Percentiles rank a stretch among this genome's conserved stretches.
These are phyloP conservation scores for Coemansia sp. DNA, from an alignment of 192 early-diverging fungal genomes.

Conservation along the genomic window DNA sequence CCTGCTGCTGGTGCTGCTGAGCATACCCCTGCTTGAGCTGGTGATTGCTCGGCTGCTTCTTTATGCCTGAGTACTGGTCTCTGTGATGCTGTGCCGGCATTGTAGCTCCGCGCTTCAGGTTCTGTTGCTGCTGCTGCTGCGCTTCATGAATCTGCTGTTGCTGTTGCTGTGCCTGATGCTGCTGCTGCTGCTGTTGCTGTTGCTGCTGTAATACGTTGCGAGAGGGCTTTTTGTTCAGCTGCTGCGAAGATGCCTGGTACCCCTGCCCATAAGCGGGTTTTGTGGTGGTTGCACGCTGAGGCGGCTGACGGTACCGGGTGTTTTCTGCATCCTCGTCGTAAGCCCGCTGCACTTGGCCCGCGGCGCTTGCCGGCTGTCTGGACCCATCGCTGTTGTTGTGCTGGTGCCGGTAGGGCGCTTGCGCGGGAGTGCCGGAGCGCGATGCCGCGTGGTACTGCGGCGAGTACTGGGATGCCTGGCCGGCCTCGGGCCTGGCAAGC, in stretches of 20 bases:
- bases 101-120: slow-evolving; percentile 41
- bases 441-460: slow-evolving; percentile 26
- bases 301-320: slow-evolving; percentile 47
- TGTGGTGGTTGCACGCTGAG: slow-evolving; percentile 30
- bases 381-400: slow-evolving; percentile 43
- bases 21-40: slow-evolving; percentile 45
- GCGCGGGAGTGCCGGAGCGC: slow-evolving; percentile 17
- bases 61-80: slow-evolving; percentile 19
- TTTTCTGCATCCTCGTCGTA: slow-evolving; percentile 48
- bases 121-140: slow-evolving; percentile 19
- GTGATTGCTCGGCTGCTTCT: slow-evolving; percentile 49
- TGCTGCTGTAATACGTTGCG: slow-evolving; percentile 15
- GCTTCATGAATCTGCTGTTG: slow-evolving; percentile 13
- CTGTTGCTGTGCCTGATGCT: slow-evolving; percentile 6
- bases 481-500: slow-evolving; percentile 18
- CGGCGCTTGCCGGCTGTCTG: slow-evolving; percentile 19
- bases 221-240: slow-evolving; percentile 26
- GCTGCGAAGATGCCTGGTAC: slow-evolving; percentile 27
- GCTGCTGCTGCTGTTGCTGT: slow-evolving; percentile 18
- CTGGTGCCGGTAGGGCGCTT: slow-evolving; percentile 51
- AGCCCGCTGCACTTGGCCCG: slow-evolving; percentile 32
- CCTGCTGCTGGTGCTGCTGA: slow-evolving; percentile 25
- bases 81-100: slow-evolving; percentile 25
- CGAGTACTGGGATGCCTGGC: slow-evolving; percentile 31
- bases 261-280: slow-evolving; percentile 35